A percentile compares a stretch with the other conserved stretches of the same genome.
Evolutionary conservation across 2,329 filamentous ascomycete genomes (phyloP).

Genomic region (Scorias spongiosa): DNA sequence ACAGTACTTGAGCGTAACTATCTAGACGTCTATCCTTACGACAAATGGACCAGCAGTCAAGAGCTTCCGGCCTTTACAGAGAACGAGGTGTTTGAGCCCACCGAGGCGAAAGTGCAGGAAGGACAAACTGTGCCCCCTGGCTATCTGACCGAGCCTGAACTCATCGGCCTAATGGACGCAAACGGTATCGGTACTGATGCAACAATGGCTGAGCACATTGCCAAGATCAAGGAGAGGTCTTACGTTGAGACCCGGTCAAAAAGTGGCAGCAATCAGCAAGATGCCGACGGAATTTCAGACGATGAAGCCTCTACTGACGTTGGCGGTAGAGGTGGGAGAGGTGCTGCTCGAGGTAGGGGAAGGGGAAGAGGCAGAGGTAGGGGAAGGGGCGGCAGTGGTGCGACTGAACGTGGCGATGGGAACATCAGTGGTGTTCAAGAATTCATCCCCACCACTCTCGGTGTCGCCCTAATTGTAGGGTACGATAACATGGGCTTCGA

Average conservation of each 20-base stretch:
- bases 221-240: slow-evolving; percentile 79
- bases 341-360: slow-evolving; percentile 22
- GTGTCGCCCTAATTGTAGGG: slow-evolving; percentile 80
- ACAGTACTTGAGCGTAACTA: slow-evolving; percentile 82
- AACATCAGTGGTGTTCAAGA: slow-evolving; percentile 49
- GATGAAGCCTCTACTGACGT: slow-evolving; percentile 23
- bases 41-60: slow-evolving; percentile 84
- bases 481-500: slow-evolving; percentile 92
- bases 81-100: slow-evolving; percentile 74
- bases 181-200: slow-evolving; percentile 98
- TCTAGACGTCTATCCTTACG: slow-evolving; percentile 87
- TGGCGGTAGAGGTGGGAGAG: slow-evolving; percentile 15
- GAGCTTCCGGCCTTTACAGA: slow-evolving; percentile 64
- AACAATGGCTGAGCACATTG: slow-evolving; percentile 97
- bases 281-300: slow-evolving; percentile 18
- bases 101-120: slow-evolving; percentile 75
- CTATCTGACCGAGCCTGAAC: slow-evolving; percentile 86
- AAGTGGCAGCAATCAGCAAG: slow-evolving; percentile 15
- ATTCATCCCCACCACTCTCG: slow-evolving; percentile 84
- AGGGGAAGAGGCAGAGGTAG: slow-evolving; percentile 22
- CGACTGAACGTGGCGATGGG: slow-evolving; percentile 30
- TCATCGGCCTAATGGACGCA: slow-evolving; percentile 93
- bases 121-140: slow-evolving; percentile 76
- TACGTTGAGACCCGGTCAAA: slow-evolving; percentile 59
- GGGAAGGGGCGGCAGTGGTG: slow-evolving; percentile 34